phyloP scores from a whole-genome alignment of 2,329 filamentous ascomycete species.

The Verticillium tricorpus region DNA sequence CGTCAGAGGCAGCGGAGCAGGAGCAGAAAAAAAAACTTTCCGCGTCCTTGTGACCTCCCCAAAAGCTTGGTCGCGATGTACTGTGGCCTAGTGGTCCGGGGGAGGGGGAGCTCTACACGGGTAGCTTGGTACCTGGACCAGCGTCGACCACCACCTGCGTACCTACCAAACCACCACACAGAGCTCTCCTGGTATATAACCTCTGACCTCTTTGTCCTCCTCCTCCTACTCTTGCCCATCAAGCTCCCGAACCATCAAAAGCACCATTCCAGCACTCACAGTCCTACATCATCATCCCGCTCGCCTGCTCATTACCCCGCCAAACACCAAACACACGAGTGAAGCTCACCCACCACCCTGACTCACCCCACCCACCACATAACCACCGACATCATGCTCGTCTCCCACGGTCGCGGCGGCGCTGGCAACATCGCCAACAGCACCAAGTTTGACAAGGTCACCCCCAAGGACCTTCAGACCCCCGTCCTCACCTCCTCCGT shows the following conservation, averaged over 20 bases:
- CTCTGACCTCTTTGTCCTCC: constrained; percentile 1
- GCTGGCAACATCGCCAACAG: constrained; percentile 67
- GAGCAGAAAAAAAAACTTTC: constrained; percentile 9
- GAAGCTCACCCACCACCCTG: not conserved
- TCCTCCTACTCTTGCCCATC: not conserved
- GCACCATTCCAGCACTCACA: not conserved
- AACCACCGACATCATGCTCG: constrained; percentile 29
- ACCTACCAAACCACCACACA: not conserved
- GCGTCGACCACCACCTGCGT: not conserved
- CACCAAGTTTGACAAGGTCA: constrained; percentile 39
- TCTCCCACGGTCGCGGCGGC: constrained; percentile 72
- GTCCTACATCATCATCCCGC: not conserved
- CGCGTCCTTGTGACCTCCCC: constrained; percentile 11
- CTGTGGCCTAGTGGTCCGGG: not conserved
- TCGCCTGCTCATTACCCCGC: not conserved
- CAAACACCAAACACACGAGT: not conserved
- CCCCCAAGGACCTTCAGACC: constrained; percentile 67
- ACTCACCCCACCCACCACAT: not conserved
- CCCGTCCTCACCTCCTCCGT: constrained; percentile 78
- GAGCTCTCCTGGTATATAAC: constrained; percentile 7
- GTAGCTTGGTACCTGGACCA: no score
- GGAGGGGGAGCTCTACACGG: not conserved
- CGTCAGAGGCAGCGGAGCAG: not conserved
- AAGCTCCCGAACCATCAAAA: not conserved
- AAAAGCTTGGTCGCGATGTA: not conserved